Base-by-base conservation (phyloP, 495 filamentous ascomycete genomes). In the Aspergillus funiculosus region DNA sequence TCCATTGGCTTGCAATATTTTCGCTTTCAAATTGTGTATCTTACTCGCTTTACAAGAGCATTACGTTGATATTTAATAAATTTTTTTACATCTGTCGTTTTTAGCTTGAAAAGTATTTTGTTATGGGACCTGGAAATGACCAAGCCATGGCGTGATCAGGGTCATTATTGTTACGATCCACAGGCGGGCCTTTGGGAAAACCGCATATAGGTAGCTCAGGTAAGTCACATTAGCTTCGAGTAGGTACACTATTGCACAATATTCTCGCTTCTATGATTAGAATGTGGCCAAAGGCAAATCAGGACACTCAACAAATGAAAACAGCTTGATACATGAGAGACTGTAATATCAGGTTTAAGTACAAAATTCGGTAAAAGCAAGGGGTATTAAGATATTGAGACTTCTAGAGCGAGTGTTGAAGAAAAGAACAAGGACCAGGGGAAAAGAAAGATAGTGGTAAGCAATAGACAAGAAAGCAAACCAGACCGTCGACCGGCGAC, bases 401-500 rank as follows among this genome's bases (percentile, higher is more conserved):
- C 39, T 32, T 34, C n/a, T n/a, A n/a, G n/a, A n/a, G 24, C n/a
- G 19, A 42, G 27, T n/a, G n/a, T 6, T 27, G 43, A 20, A 46
- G 30, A 20, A 34, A 35, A 11, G 22, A 24, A 31, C 5, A 15
- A 35, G 7, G 15, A 43, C 3, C n/a, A 22, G 13, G 15, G 13
- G 26, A 3, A 42, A 41, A 5, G 26, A 42, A 26, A 47, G 38
- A 9, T 39, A 24, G 31, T 25, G 15, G 22, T 15, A 34, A 37
- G 39, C 27, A 18, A 22, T 15, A 26, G n/a, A 28, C 15, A 39
- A 15, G 32, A 32, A 30, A 37, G 25, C 17, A 39, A 15, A 31
- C 10, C 26, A 43, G 43, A 41, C 43, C 45, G 30, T 49, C 53
- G 54, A 44, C 54, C 50, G 46, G 40, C 48, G 50, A 53, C 46